These are phyloP conservation scores for Emiliania huxleyi DNA, from an alignment of 78 protist species.

Conservation along the genomic window DNA sequence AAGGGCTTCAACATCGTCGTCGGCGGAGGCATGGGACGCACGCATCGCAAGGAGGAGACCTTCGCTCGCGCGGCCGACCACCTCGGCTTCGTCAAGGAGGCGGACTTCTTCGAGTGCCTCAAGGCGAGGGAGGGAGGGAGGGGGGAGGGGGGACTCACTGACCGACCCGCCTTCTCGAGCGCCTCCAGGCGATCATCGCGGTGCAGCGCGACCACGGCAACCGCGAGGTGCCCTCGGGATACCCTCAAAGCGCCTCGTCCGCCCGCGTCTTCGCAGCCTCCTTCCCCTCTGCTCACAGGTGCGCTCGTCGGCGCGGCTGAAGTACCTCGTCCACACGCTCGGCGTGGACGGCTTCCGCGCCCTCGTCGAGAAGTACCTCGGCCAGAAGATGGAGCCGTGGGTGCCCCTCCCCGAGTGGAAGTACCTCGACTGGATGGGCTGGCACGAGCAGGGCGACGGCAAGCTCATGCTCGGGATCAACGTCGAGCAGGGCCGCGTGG, in stretches of 20 bases:
- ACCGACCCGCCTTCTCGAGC: too few species aligned
- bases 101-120: not conserved
- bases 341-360: conserved; percentile 43
- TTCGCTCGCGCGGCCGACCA: conserved; percentile 23
- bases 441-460: conserved; percentile 67
- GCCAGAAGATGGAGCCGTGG: not conserved
- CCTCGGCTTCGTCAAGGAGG: conserved; percentile 28
- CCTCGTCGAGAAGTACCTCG: conserved; percentile 42
- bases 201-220: conserved; percentile 79
- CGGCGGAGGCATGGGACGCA: conserved; percentile 49
- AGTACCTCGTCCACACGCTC: conserved; percentile 55
- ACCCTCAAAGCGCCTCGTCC: not conserved
- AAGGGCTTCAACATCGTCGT: conserved; percentile 29
- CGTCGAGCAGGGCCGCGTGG: conserved; percentile 59
- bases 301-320: conserved; percentile 45
- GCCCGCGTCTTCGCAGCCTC: too few species aligned
- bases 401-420: conserved; percentile 46
- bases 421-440: conserved; percentile 62
- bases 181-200: conserved; percentile 50
- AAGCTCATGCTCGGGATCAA: conserved; percentile 39
- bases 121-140: too few species aligned
- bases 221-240: conserved; percentile 64
- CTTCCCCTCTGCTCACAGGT: not conserved
- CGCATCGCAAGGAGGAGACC: conserved; percentile 41
- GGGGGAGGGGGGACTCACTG: too few species aligned